These are phyloP conservation scores for Coleophoma eucalyptorum DNA, from an alignment of 2,329 filamentous ascomycete genomes.

Conservation along the genomic window DNA sequence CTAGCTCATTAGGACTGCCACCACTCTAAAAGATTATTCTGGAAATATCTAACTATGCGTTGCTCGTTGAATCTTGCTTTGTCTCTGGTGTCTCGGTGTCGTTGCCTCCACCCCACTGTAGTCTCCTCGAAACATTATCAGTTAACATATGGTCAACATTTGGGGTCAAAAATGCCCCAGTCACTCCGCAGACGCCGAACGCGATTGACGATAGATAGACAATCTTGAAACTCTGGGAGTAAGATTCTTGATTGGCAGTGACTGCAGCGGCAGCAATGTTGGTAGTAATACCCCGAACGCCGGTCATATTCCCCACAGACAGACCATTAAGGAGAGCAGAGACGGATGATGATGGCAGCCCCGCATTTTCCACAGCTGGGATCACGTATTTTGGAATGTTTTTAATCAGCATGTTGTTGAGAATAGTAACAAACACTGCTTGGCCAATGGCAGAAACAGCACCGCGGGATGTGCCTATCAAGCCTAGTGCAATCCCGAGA, in stretches of 20 bases:
- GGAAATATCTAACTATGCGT: too few species aligned
- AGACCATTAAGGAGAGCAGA: neutral
- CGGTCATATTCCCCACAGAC: neutral
- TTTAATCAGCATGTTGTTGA: constrained; percentile 27
- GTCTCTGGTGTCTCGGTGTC: too few species aligned
- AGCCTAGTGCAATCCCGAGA: too few species aligned
- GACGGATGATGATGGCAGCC: constrained; percentile 1
- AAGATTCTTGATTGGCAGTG: constrained; percentile 25
- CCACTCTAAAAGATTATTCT: too few species aligned
- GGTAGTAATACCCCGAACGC: constrained; percentile 12
- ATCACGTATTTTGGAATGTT: constrained; percentile 22
- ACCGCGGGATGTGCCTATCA: too few species aligned
- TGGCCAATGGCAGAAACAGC: too few species aligned
- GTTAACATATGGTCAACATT: constrained; percentile 30
- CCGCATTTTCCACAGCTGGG: constrained; percentile 7
- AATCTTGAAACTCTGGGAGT: constrained; percentile 19
- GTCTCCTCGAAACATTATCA: constrained; percentile 23
- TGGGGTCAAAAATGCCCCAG: constrained; percentile 25
- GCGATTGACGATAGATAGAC: constrained; percentile 32
- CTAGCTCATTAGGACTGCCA: too few species aligned
- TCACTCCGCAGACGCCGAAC: constrained; percentile 28
- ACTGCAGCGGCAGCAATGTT: constrained; percentile 2
- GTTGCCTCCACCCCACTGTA: too few species aligned
- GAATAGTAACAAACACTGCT: constrained; percentile 31
- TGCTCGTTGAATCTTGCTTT: too few species aligned